phyloP scores from a whole-genome alignment of 2,329 filamentous ascomycete species.

The Paecilomyces sp. region DNA sequence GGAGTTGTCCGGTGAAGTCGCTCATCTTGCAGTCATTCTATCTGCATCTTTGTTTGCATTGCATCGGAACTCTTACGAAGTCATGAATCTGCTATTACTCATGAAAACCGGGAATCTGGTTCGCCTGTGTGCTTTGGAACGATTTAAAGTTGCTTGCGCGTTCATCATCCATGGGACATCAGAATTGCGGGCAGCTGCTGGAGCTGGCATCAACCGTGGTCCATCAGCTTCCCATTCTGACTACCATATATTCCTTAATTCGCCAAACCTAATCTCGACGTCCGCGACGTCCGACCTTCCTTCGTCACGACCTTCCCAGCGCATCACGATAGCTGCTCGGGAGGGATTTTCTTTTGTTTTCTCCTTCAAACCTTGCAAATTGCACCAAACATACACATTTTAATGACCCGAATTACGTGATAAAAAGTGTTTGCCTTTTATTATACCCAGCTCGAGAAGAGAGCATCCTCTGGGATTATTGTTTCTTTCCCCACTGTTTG shows the following conservation, averaged over 20 bases:
- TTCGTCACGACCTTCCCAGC: not conserved
- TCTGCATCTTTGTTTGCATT: not conserved
- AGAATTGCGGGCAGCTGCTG: not conserved
- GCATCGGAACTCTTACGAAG: not conserved
- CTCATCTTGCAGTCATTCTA: not conserved
- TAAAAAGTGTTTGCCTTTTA: not conserved
- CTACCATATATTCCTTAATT: not conserved
- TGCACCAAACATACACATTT: not conserved
- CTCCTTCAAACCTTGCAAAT: not conserved
- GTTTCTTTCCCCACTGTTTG: not conserved
- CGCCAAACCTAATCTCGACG: not conserved
- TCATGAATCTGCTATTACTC: not conserved
- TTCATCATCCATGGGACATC: not conserved
- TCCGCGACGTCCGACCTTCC: not conserved
- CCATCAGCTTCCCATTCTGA: not conserved
- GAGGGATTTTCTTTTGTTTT: not conserved
- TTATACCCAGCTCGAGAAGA: not conserved
- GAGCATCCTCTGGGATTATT: not conserved
- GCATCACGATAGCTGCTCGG: not conserved
- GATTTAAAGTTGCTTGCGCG: not conserved
- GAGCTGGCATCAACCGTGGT: not conserved
- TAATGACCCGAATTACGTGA: not conserved
- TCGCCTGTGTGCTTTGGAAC: not conserved
- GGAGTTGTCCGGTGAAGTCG: not conserved
- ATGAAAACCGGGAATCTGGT: not conserved